Conservation (phyloP, 164 flowering plant species). For the Dillenia suffruticosa region DNA sequence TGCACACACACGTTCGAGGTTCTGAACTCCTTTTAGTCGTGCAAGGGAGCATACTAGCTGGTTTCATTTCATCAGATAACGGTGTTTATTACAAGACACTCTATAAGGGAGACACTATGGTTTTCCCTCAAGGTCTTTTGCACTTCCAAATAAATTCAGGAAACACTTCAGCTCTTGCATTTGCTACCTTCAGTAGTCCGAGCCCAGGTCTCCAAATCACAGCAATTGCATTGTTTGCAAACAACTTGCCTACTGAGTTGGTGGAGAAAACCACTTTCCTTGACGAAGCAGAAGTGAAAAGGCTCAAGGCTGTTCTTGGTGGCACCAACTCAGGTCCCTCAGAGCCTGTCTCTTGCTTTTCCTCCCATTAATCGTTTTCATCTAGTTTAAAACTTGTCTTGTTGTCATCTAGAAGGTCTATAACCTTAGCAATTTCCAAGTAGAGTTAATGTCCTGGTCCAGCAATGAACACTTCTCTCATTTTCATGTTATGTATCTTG, state of each 20-base stretch:
- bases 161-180: slow-evolving; percentile 25
- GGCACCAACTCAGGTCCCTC: slow-evolving; percentile 33
- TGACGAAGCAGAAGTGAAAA: slow-evolving; percentile 49
- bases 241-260: slow-evolving; percentile 45
- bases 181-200: slow-evolving; percentile 51
- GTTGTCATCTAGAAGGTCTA: no score
- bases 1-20: slow-evolving; percentile 67
- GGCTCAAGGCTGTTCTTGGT: slow-evolving; percentile 67
- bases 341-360: no score
- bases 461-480: no score
- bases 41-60: slow-evolving; percentile 44
- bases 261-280: slow-evolving; percentile 50
- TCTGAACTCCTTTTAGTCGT: slow-evolving; percentile 35
- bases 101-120: slow-evolving; percentile 47
- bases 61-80: slow-evolving; percentile 44
- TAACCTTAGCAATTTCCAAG: no score
- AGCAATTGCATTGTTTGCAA: slow-evolving; percentile 43
- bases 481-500: no score
- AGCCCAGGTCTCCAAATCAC: slow-evolving; percentile 63
- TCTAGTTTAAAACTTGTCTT: no score
- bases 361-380: no score
- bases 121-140: slow-evolving; percentile 58
- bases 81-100: slow-evolving; percentile 38
- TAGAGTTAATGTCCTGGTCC: no score
- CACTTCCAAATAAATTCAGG: slow-evolving; percentile 60